Conservation (phyloP, 1,284 basidiomycete genomes). For the Anthracocystis panici-leucophaei region DNA sequence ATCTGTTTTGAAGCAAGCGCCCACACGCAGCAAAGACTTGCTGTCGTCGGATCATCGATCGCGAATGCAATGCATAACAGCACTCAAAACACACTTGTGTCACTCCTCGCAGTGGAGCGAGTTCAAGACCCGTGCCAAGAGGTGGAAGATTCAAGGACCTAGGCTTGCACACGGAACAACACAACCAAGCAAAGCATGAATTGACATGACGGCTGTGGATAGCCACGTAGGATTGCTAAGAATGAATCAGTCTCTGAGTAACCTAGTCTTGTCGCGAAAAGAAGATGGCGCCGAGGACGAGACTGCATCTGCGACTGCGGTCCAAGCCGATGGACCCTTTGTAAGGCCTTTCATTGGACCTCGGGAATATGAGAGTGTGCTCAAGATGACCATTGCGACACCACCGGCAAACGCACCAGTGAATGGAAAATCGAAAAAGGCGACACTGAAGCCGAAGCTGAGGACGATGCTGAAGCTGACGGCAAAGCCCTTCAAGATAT, state of each 20-base stretch:
- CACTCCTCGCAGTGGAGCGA: no score
- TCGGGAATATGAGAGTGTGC: slow-evolving; percentile 83
- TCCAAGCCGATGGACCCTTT: slow-evolving; percentile 16
- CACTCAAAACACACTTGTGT: no score
- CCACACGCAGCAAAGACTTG: background rate
- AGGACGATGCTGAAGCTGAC: slow-evolving; percentile 91
- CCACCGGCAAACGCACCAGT: slow-evolving; percentile 86
- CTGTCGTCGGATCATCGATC: background rate
- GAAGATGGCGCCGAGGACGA: slow-evolving; percentile 23
- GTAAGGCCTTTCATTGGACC: slow-evolving; percentile 20
- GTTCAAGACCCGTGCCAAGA: no score
- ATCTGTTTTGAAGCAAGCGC: slow-evolving; percentile 33
- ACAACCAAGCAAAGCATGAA: background rate
- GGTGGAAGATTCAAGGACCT: no score
- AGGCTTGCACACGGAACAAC: background rate
- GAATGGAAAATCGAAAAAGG: slow-evolving; percentile 87
- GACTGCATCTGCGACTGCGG: slow-evolving; percentile 23
- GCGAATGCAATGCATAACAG: background rate
- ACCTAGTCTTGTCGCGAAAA: slow-evolving; percentile 34
- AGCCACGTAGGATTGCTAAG: slow-evolving; percentile 3
- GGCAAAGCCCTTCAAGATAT: slow-evolving; percentile 79
- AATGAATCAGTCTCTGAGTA: slow-evolving; percentile 26
- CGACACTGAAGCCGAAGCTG: slow-evolving; percentile 88
- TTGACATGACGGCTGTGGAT: background rate
- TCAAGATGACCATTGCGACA: slow-evolving; percentile 81